A percentile compares a stretch with the other conserved stretches of the same genome.
Conservation (phyloP, 768 basidiomycete species). For the Xerocomus potaroensis region DNA sequence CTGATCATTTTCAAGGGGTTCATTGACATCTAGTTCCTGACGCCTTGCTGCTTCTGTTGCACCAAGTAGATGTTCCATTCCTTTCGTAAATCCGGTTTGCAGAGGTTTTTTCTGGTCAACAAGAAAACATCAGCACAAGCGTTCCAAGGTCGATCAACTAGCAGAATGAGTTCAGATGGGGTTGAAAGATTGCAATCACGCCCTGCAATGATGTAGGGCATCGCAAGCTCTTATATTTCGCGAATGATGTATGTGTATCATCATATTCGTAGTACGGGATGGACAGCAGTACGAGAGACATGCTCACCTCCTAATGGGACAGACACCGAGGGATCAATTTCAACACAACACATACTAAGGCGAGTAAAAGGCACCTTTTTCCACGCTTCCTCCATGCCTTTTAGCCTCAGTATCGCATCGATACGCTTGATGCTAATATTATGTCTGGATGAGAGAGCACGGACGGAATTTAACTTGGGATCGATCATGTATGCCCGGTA, state of each 20-base stretch:
- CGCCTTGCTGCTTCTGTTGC: slow-evolving; percentile 35
- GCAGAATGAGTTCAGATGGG: slow-evolving; percentile 52
- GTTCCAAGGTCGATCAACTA: slow-evolving; percentile 5
- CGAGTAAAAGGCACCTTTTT: slow-evolving; percentile 52
- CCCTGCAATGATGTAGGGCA: slow-evolving; percentile 57
- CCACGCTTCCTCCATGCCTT: slow-evolving; percentile 71
- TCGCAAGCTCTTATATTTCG: slow-evolving; percentile 57
- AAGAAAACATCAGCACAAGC: neutral
- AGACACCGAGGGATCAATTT: slow-evolving; percentile 5
- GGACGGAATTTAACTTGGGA: slow-evolving; percentile 51
- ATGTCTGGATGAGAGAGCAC: slow-evolving; percentile 56
- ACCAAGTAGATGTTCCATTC: slow-evolving; percentile 79
- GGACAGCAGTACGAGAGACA: neutral
- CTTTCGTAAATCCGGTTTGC: slow-evolving; percentile 74
- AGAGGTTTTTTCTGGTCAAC: slow-evolving; percentile 50
- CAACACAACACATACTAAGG: slow-evolving; percentile 2
- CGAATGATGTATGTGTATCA: slow-evolving; percentile 65
- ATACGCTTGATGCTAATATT: slow-evolving; percentile 74
- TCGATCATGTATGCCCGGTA: slow-evolving; percentile 59
- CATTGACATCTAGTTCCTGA: slow-evolving; percentile 1
- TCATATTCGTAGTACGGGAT: slow-evolving; percentile 43
- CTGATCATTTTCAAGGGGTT: slow-evolving; percentile 7
- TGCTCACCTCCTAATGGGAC: slow-evolving; percentile 39
- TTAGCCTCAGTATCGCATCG: slow-evolving; percentile 78
- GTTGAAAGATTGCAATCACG: slow-evolving; percentile 54